Percentiles rank a stretch among this genome's conserved stretches.
Conservation (phyloP, 352 stramenopile genomes). For the Peronospora farinosa region DNA sequence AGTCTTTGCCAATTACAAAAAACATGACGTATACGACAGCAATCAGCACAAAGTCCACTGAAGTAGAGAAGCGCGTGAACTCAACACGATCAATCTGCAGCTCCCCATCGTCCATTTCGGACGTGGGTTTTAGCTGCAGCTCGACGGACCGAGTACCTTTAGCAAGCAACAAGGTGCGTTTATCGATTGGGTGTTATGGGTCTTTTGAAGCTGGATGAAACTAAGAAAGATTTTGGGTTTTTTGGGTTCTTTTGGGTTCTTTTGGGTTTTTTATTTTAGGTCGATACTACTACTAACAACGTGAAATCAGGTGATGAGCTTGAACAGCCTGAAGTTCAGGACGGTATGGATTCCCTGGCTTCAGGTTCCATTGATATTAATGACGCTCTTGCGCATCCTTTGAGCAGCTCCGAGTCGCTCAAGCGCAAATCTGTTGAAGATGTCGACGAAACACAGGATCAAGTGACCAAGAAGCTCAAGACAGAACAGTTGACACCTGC, state of each 20-base stretch:
- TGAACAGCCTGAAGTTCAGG: constrained; percentile 17
- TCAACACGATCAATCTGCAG: constrained; percentile 35
- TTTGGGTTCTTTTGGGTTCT: constrained; percentile 1
- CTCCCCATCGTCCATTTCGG: constrained; percentile 62
- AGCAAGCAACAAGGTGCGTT: constrained; percentile 32
- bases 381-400: constrained; percentile 56
- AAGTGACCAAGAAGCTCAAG: constrained; percentile 31
- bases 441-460: constrained; percentile 22
- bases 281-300: background rate
- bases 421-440: constrained; percentile 53
- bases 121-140: constrained; percentile 36
- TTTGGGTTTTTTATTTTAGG: constrained; percentile 7
- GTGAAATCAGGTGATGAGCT: constrained; percentile 35
- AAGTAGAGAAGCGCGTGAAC: constrained; percentile 31
- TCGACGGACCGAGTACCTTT: constrained; percentile 5
- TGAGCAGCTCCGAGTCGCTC: constrained; percentile 51
- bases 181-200: constrained; percentile 2
- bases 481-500: constrained; percentile 14
- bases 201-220: background rate
- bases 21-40: constrained; percentile 18
- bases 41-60: constrained; percentile 7
- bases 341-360: constrained; percentile 36
- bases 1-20: background rate
- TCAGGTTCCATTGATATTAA: constrained; percentile 64
- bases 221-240: background rate